These are phyloP conservation scores for Eremochloa ophiuroides DNA, from an alignment of 176 grass and related monocot genomes.

Conservation along the genomic window DNA sequence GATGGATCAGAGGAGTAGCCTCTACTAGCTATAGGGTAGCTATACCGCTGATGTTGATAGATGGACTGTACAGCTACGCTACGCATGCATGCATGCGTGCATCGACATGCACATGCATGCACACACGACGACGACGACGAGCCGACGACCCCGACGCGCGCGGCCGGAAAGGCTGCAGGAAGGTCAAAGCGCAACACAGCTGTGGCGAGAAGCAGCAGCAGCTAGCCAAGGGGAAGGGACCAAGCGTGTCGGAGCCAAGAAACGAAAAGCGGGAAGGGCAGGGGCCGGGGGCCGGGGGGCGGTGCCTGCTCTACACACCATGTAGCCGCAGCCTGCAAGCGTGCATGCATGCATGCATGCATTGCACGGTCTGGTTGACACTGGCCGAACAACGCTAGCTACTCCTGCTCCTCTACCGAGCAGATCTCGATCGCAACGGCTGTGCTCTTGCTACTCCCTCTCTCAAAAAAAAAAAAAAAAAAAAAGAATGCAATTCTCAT, in stretches of 20 bases:
- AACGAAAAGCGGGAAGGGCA: neutral
- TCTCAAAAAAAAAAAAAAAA: too few species aligned
- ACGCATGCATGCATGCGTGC: neutral
- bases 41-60: neutral
- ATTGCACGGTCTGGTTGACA: neutral
- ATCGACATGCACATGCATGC: neutral
- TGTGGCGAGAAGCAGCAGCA: neutral
- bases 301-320: too few species aligned
- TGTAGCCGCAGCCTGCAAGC: neutral
- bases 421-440: too few species aligned
- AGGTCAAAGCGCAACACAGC: neutral
- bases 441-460: too few species aligned
- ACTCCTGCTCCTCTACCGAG: too few species aligned
- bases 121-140: neutral
- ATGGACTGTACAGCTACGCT: neutral
- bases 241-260: constrained; percentile 16
- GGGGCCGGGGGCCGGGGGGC: too few species aligned
- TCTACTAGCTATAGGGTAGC: neutral
- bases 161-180: neutral
- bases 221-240: constrained; percentile 4
- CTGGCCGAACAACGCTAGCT: neutral
- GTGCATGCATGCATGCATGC: neutral
- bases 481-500: too few species aligned
- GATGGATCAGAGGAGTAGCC: neutral
- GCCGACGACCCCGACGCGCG: neutral